A percentile compares a stretch with the other conserved stretches of the same genome.
These are phyloP conservation scores for Leccinum holopus DNA, from an alignment of 1,284 basidiomycete species.

Conservation along the genomic window DNA sequence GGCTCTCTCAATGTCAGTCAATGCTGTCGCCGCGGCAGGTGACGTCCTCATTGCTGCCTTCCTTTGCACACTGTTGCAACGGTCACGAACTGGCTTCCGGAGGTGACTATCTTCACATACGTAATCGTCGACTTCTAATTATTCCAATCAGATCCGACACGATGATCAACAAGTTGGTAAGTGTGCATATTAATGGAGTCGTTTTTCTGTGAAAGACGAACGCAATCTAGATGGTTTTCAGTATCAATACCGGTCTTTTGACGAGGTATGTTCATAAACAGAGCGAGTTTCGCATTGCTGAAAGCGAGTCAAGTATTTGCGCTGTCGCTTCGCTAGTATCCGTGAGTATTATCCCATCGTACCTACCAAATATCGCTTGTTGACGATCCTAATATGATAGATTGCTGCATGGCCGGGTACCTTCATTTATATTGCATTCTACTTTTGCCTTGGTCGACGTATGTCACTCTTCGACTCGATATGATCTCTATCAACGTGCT, in stretches of 20 bases:
- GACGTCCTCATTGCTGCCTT: conserved; percentile 57
- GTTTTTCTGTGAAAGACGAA: background rate
- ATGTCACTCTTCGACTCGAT: conserved; percentile 15
- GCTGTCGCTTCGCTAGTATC: conserved; percentile 47
- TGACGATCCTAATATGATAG: conserved; percentile 20
- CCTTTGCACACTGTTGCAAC: conserved; percentile 52
- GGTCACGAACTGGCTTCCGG: conserved; percentile 56
- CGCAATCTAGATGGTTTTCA: conserved; percentile 43
- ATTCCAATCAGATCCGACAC: conserved; percentile 42
- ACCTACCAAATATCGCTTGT: background rate
- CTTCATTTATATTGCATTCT: conserved; percentile 54
- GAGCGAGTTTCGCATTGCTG: background rate
- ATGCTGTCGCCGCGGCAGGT: conserved; percentile 56
- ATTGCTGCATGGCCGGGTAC: conserved; percentile 42
- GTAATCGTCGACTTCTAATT: background rate
- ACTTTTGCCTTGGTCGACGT: conserved; percentile 52
- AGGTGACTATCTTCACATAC: conserved; percentile 34
- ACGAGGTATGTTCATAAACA: conserved; percentile 26
- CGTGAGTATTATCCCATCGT: conserved; percentile 27
- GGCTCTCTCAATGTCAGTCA: conserved; percentile 54
- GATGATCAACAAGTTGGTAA: conserved; percentile 48
- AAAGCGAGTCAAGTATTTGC: conserved; percentile 31
- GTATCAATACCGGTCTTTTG: conserved; percentile 50
- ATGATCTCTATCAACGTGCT: background rate
- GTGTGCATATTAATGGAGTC: background rate